Conservation (phyloP, 495 filamentous ascomycete genomes). For the Penicillium lividum region DNA sequence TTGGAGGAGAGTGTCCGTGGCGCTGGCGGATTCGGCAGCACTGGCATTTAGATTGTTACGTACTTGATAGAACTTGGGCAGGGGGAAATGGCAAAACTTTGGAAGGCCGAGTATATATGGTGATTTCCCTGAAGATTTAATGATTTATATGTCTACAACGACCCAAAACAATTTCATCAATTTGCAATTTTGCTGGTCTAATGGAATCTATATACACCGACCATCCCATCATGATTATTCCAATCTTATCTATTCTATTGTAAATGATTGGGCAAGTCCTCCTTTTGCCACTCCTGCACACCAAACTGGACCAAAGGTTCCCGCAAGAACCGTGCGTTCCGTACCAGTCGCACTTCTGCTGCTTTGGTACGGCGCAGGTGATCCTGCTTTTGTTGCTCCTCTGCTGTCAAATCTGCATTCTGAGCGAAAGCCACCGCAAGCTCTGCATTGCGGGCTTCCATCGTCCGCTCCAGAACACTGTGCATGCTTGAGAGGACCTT, state of each 20-base stretch:
- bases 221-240: constrained; percentile 6
- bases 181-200: constrained; percentile 4
- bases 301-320: constrained; percentile 53
- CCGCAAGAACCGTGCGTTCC: constrained; percentile 65
- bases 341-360: constrained; percentile 76
- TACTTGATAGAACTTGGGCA: not conserved
- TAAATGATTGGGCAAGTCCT: constrained; percentile 32
- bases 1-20: constrained; percentile 89
- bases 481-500: constrained; percentile 96
- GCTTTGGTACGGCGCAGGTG: constrained; percentile 72
- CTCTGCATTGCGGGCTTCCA: constrained; percentile 62
- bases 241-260: constrained; percentile 15
- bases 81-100: too few species aligned
- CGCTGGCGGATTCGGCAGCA: constrained; percentile 92
- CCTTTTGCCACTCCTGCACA: constrained; percentile 38
- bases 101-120: not conserved
- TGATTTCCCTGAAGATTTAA: not conserved
- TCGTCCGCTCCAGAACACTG: constrained; percentile 74
- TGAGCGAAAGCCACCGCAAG: constrained; percentile 30
- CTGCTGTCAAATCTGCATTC: constrained; percentile 31
- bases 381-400: constrained; percentile 59
- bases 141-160: constrained; percentile 4
- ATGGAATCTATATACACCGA: constrained; percentile 21
- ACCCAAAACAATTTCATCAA: not conserved
- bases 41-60: constrained; percentile 50